phyloP scores from a whole-genome alignment of 2,329 filamentous ascomycete species.

The Fusarium veterinarium region DNA sequence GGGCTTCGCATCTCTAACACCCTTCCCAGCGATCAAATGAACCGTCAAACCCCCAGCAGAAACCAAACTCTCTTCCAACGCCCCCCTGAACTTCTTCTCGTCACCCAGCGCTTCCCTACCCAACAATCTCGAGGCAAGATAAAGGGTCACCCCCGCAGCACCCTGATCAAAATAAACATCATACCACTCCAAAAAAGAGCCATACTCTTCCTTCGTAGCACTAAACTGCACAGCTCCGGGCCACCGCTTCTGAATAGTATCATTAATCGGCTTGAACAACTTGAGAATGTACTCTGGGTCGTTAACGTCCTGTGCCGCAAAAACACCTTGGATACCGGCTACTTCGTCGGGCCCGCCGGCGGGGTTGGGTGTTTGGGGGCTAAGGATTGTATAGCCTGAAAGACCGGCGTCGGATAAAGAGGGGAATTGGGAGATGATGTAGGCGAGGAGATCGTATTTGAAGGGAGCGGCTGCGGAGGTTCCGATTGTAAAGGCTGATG shows the following conservation, averaged over 20 bases:
- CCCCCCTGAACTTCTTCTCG: conserved; percentile 48
- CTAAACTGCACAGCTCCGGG: conserved; percentile 41
- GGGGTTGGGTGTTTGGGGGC: conserved; percentile 48
- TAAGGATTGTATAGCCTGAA: conserved; percentile 60
- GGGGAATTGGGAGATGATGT: conserved; percentile 60
- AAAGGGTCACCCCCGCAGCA: conserved; percentile 50
- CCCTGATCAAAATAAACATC: conserved; percentile 50
- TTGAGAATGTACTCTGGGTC: conserved; percentile 41
- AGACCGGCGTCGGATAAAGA: conserved; percentile 62
- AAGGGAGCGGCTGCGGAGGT: conserved; percentile 45
- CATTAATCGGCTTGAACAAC: conserved; percentile 51
- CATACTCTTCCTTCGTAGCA: conserved; percentile 37
- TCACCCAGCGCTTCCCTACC: conserved; percentile 48
- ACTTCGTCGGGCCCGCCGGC: conserved; percentile 47
- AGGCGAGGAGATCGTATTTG: conserved; percentile 60
- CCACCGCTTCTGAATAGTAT: conserved; percentile 54
- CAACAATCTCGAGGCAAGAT: conserved; percentile 59
- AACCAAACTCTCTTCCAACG: conserved; percentile 51
- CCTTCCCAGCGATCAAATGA: conserved; percentile 58
- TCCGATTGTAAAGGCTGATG: conserved; percentile 38
- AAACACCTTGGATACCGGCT: conserved; percentile 50
- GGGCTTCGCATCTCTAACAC: conserved; percentile 56
- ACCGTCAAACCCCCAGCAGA: conserved; percentile 46
- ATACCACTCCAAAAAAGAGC: conserved; percentile 54
- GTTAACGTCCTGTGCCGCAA: conserved; percentile 52